These are phyloP conservation scores for Pascua sp. DNA, from an alignment of 1,284 basidiomycete species.

Conservation along the genomic window DNA sequence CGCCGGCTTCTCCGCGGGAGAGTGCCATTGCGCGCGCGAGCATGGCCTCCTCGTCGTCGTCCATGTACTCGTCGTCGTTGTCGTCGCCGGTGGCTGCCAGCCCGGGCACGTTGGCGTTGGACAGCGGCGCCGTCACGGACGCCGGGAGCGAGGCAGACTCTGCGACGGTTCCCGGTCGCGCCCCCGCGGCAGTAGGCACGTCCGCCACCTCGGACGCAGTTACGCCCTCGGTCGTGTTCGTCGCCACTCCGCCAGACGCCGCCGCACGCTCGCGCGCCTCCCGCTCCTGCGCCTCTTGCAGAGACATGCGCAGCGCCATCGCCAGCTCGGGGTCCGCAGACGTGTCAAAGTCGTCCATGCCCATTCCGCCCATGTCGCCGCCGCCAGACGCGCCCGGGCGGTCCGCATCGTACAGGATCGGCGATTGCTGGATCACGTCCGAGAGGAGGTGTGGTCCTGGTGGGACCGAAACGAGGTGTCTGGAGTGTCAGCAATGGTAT, in stretches of 20 bases:
- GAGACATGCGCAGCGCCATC: conserved; percentile 95
- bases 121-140: conserved; percentile 23
- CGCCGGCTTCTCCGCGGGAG: conserved; percentile 32
- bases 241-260: conserved; percentile 10
- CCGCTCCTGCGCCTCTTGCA: conserved; percentile 87
- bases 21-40: conserved; percentile 42
- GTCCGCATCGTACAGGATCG: conserved; percentile 77
- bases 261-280: conserved; percentile 14
- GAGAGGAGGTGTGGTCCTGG: conserved; percentile 76
- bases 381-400: conserved; percentile 57
- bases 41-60: conserved; percentile 43
- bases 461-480: conserved; percentile 74
- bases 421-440: conserved; percentile 74
- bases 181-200: not conserved
- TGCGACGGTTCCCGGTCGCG: conserved; percentile 13
- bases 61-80: conserved; percentile 20
- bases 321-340: conserved; percentile 94
- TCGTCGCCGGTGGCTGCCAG: conserved; percentile 27
- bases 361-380: conserved; percentile 60
- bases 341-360: conserved; percentile 69
- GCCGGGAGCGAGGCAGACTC: conserved; percentile 16
- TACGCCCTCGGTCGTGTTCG: conserved; percentile 14
- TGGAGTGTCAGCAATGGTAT: conserved; percentile 10
- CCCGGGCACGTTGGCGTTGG: conserved; percentile 25
- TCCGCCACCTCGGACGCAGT: conserved; percentile 4